Evolutionary conservation across 805 yeast species (phyloP).

Genomic region (Alloascoidea africana): DNA sequence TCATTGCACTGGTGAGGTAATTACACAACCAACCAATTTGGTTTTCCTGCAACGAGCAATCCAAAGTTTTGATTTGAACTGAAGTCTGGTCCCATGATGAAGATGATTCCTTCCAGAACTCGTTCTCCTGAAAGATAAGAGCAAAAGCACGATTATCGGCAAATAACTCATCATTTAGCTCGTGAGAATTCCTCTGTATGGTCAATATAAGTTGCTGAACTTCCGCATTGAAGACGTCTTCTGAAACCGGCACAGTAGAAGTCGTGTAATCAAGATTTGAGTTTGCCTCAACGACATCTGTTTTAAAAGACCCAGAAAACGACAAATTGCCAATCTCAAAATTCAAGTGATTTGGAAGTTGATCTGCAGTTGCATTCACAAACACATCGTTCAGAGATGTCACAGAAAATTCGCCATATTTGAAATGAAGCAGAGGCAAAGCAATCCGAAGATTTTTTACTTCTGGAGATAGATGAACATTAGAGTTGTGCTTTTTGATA

Average conservation of each 20-base stretch:
- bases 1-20: background rate
- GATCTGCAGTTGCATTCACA: background rate
- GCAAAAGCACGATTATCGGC: background rate
- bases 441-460: conserved; percentile 30
- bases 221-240: background rate
- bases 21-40: background rate
- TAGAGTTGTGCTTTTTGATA: conserved; percentile 25
- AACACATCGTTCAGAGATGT: conserved; percentile 2
- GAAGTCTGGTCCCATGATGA: background rate
- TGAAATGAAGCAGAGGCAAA: conserved; percentile 27
- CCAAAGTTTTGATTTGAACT: background rate
- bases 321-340: conserved; percentile 5
- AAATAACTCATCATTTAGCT: background rate
- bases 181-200: conserved; percentile 1
- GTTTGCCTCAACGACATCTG: background rate
- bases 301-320: background rate
- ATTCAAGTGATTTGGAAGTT: conserved; percentile 6
- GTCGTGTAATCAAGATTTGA: background rate
- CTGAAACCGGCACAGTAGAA: background rate
- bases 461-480: conserved; percentile 18
- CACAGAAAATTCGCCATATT: conserved; percentile 17
- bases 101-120: background rate
- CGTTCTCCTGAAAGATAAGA: background rate
- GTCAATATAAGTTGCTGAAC: background rate
- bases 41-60: background rate